Conservation (phyloP, 2,329 filamentous ascomycete species). For the Monilinia aucupariae region DNA sequence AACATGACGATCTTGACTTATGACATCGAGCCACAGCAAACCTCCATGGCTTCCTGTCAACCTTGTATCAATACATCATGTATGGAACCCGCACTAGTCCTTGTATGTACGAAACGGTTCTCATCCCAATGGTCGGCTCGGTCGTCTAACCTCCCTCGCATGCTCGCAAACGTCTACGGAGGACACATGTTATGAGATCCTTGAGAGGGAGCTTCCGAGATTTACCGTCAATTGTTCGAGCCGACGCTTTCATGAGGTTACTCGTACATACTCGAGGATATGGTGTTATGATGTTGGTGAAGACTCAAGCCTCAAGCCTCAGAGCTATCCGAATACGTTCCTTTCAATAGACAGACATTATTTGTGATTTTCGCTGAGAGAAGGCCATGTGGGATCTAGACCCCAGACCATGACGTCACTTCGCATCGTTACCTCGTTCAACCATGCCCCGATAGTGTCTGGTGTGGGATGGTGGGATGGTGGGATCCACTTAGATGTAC, state of each 20-base stretch:
- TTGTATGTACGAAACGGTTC: not conserved
- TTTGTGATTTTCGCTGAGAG: no score
- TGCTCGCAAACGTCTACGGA: not conserved
- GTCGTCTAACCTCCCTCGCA: not conserved
- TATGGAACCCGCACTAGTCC: no score
- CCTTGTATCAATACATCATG: no score
- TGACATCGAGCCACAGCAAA: slow-evolving; percentile 11
- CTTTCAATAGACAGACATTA: no score
- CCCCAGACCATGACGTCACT: not conserved
- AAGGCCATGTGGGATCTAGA: not conserved
- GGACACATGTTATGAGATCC: not conserved
- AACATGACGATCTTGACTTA: not conserved
- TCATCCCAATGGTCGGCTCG: not conserved
- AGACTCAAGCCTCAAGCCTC: no score
- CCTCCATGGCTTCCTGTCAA: no score
- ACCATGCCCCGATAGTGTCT: not conserved
- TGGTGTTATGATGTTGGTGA: no score
- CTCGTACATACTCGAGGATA: no score
- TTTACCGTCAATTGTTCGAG: not conserved
- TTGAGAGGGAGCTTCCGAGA: not conserved
- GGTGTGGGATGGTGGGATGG: not conserved
- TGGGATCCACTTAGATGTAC: no score
- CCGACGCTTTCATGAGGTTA: not conserved
- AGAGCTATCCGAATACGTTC: not conserved
- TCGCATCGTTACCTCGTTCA: not conserved